Conservation (phyloP, 805 yeast species). For the Citeromyces matritensis region DNA sequence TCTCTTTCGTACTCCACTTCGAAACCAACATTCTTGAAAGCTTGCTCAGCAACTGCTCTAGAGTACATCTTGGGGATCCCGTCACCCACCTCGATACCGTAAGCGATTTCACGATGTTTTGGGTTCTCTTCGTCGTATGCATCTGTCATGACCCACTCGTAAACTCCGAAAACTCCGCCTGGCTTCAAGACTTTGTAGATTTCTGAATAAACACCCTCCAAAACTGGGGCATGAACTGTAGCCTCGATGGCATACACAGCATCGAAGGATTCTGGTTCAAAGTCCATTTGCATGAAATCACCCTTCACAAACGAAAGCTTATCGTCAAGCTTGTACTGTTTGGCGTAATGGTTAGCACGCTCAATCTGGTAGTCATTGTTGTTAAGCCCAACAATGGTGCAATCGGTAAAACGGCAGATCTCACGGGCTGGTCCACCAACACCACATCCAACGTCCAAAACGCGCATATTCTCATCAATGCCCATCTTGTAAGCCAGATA, state of each 20-base stretch:
- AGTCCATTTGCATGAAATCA: constrained; percentile 98
- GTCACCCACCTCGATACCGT: constrained; percentile 96
- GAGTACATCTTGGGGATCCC: constrained; percentile 97
- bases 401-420: constrained; percentile 81
- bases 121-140: constrained; percentile 73
- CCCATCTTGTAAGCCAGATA: constrained; percentile 81
- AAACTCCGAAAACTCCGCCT: constrained; percentile 95
- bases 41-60: constrained; percentile 74
- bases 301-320: constrained; percentile 85
- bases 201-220: constrained; percentile 92
- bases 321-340: constrained; percentile 45
- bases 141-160: constrained; percentile 99
- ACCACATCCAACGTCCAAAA: constrained; percentile 97
- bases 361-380: constrained; percentile 95
- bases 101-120: constrained; percentile 87
- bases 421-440: constrained; percentile 99
- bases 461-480: constrained; percentile 66
- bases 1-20: constrained; percentile 64
- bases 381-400: constrained; percentile 79
- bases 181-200: constrained; percentile 93
- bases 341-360: constrained; percentile 76
- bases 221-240: constrained; percentile 92
- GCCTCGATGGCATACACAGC: constrained; percentile 98
- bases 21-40: constrained; percentile 79
- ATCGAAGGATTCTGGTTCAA: constrained; percentile 78